Conservation (phyloP, 2,329 filamentous ascomycete species). For the Emergomyces pasteurianus region DNA sequence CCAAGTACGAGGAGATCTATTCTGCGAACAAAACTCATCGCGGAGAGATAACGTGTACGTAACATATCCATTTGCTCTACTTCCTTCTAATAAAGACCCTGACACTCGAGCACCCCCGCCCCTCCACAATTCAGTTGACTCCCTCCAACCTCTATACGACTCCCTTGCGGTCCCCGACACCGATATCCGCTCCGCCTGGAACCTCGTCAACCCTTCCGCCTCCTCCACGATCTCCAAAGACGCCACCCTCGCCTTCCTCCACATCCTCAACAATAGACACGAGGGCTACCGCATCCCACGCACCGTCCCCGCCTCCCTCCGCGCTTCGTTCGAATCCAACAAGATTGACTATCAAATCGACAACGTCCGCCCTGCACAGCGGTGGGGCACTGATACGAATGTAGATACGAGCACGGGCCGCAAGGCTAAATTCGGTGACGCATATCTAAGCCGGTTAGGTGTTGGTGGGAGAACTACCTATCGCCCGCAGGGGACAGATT, state of each 20-base stretch:
- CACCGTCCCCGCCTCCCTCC: conserved; percentile 79
- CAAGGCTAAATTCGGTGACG: conserved; percentile 95
- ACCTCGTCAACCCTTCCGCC: conserved; percentile 87
- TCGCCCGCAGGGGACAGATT: conserved; percentile 78
- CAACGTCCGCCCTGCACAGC: conserved; percentile 56
- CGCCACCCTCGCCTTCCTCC: conserved; percentile 83
- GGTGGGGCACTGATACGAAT: conserved; percentile 59
- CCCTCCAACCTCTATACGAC: conserved; percentile 74
- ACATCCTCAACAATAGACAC: conserved; percentile 91
- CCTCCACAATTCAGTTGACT: conserved; percentile 45
- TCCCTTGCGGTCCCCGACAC: conserved; percentile 53
- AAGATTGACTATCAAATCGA: conserved; percentile 94
- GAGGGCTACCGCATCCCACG: conserved; percentile 91
- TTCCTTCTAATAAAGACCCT: not conserved
- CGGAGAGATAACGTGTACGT: conserved; percentile 67
- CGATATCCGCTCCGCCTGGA: conserved; percentile 88
- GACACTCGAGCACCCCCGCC: conserved; percentile 12
- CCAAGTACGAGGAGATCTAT: conserved; percentile 97
- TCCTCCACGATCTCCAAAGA: conserved; percentile 81
- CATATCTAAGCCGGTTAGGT: conserved; percentile 84
- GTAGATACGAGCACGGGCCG: conserved; percentile 72
- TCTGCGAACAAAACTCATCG: conserved; percentile 78
- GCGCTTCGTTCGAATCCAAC: conserved; percentile 85
- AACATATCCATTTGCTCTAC: not conserved
- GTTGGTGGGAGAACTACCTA: conserved; percentile 63